A percentile compares a stretch with the other conserved stretches of the same genome.
These are phyloP conservation scores for Syzygium malaccense DNA, from an alignment of 441 rosid genomes.

Conservation along the genomic window DNA sequence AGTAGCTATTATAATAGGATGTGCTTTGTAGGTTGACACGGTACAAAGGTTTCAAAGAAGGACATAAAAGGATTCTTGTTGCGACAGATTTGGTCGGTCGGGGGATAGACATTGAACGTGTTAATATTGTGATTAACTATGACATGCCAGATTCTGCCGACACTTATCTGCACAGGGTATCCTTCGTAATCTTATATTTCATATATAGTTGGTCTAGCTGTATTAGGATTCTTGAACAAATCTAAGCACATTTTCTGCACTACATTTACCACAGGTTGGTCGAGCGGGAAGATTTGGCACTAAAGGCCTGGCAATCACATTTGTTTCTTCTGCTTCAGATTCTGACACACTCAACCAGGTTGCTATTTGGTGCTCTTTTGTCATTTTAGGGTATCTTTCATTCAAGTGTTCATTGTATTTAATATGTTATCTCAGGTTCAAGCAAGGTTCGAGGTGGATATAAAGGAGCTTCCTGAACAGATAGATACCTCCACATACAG, in stretches of 20 bases:
- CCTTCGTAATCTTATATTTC: not conserved
- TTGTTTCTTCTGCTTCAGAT: conserved; percentile 86
- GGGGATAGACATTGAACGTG: conserved; percentile 96
- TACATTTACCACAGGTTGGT: conserved; percentile 52
- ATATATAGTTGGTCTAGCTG: not conserved
- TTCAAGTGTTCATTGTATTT: not conserved
- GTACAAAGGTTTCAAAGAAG: conserved; percentile 96
- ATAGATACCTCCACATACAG: conserved; percentile 98
- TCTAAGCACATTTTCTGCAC: not conserved
- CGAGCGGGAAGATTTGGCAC: conserved; percentile 99
- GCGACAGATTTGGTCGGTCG: conserved; percentile 97
- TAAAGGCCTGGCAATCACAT: conserved; percentile 95
- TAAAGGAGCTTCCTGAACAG: conserved; percentile 97
- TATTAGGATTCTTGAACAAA: not conserved
- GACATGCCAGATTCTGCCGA: conserved; percentile 99
- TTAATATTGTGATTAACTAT: conserved; percentile 93
- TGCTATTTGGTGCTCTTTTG: not conserved
- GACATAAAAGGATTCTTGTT: conserved; percentile 93
- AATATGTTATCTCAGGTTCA: conserved; percentile 51
- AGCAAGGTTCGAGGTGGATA: conserved; percentile 95
- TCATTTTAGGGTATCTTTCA: not conserved
- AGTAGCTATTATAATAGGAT: not conserved
- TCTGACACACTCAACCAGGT: conserved; percentile 95
- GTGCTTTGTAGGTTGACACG: conserved; percentile 64
- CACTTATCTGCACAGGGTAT: conserved; percentile 96